phyloP scores from a whole-genome alignment of 2,329 filamentous ascomycete genomes.

The Alternaria incomplexa region DNA sequence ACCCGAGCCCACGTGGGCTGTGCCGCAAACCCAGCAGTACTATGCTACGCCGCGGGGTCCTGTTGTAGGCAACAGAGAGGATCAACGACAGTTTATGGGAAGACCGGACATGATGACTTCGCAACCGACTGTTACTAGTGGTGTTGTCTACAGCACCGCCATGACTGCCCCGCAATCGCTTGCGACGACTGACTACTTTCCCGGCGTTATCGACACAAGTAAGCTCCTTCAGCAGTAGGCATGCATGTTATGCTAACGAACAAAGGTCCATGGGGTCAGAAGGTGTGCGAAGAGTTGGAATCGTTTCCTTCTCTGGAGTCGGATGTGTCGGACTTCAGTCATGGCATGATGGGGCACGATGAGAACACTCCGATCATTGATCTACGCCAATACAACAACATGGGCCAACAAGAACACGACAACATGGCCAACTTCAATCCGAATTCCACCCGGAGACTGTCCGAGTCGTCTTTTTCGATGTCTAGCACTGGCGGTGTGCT shows the following conservation, averaged over 20 bases:
- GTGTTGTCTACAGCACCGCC: constrained; percentile 25
- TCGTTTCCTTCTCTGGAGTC: constrained; percentile 48
- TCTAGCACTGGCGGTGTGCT: constrained; percentile 63
- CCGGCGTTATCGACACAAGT: constrained; percentile 48
- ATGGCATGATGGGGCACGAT: constrained; percentile 46
- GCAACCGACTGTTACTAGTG: constrained; percentile 33
- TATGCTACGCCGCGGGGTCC: constrained; percentile 33
- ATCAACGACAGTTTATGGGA: constrained; percentile 30
- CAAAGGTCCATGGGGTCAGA: constrained; percentile 48
- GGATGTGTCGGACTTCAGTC: constrained; percentile 47
- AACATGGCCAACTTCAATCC: constrained; percentile 45
- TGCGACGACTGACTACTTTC: constrained; percentile 43
- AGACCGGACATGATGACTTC: constrained; percentile 30
- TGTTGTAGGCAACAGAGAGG: constrained; percentile 32
- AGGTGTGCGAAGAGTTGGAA: constrained; percentile 47
- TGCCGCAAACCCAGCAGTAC: constrained; percentile 44
- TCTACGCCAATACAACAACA: constrained; percentile 45
- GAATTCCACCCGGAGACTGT: constrained; percentile 68
- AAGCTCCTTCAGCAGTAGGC: constrained; percentile 14
- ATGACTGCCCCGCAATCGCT: constrained; percentile 27
- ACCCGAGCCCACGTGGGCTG: constrained; percentile 43
- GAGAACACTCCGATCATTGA: constrained; percentile 52
- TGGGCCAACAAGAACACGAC: constrained; percentile 41
- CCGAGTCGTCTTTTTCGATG: constrained; percentile 75
- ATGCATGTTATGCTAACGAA: constrained; percentile 22